Evolutionary conservation across 1,284 basidiomycete genomes (phyloP), one percentile per base, ranked within the genome.

Genomic region (Naganishia sp.): DNA sequence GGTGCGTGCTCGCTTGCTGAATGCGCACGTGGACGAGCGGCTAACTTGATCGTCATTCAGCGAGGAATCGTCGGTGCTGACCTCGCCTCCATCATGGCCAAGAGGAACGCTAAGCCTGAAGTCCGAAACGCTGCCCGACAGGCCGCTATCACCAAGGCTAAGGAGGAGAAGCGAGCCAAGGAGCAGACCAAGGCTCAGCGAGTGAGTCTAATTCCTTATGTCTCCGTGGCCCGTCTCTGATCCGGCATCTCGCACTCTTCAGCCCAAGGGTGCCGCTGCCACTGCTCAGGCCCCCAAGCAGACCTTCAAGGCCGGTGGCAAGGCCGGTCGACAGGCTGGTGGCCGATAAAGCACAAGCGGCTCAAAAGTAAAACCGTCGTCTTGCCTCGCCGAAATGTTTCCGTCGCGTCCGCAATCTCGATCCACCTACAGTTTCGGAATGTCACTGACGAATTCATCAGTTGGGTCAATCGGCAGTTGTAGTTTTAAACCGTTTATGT

Each of bases 31-130:
- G n/a, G 7, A 18, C 3, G 11, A 43, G 62, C 32, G 17, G n/a
- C 43, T 67, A 6, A 54, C 32, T 21, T 35, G n/a, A 41, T 57
- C 25, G 25, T 10, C n/a, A 25, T 56, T 17, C 89, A 96, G 84
- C 92, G 96, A 81, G 96, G 95, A 72, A 93, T 99, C 79, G 94
- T 95, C 76, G 96, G 96, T 83, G 92, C 93, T 72, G 93, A 96
- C 82, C 86, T 98, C 71, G 86, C 89, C 68, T 82, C 90, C 75
- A 97, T 99, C 81, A 85, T 88, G 70, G 93, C 94, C 72, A 90
- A 87, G 84, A 87, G 94, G 74, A 92, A 90, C 82, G 91, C 94
- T 83, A 92, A 92, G 74, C 86, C 90, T 69, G 89, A 90, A 76
- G 87, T 90, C 71, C 88, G 96, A 73, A 84, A 85, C 70, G 89